Conservation (phyloP, 768 basidiomycete genomes). For the Exidia glandulosa region DNA sequence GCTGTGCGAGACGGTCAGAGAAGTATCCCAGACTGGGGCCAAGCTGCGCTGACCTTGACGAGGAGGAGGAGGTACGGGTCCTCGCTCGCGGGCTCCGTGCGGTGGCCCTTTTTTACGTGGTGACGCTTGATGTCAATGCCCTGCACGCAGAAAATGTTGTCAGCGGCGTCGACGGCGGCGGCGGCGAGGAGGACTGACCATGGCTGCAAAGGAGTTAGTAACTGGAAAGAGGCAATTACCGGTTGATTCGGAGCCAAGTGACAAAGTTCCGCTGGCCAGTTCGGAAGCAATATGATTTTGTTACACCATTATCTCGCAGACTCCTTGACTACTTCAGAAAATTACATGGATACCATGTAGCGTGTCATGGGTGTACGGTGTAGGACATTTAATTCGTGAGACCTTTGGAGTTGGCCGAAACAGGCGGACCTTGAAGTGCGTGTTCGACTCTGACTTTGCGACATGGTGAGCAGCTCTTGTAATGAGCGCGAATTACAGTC, state of each 20-base stretch:
- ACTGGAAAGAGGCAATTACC: not conserved
- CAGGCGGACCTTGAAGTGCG: too few relatives aligned
- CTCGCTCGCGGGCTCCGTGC: conserved; percentile 95
- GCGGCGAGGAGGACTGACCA: not conserved
- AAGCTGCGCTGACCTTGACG: conserved; percentile 64
- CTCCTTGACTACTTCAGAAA: too few relatives aligned
- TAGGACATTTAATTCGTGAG: too few relatives aligned
- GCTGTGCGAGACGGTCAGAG: conserved; percentile 33
- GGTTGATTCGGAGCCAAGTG: too few relatives aligned
- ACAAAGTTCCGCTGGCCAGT: too few relatives aligned
- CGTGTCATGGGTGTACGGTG: too few relatives aligned
- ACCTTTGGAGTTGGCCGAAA: too few relatives aligned
- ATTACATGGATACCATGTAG: too few relatives aligned
- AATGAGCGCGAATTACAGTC: not conserved
- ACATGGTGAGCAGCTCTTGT: not conserved
- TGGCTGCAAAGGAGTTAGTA: conserved; percentile 1
- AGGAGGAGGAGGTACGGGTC: conserved; percentile 97
- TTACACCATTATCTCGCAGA: too few relatives aligned
- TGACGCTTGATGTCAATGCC: conserved; percentile 94
- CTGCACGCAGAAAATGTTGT: conserved; percentile 32
- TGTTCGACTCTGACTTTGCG: too few relatives aligned
- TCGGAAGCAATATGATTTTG: too few relatives aligned
- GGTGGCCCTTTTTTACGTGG: conserved; percentile 97
- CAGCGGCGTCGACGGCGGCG: not conserved
- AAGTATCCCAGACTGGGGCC: conserved; percentile 4